Evolutionary conservation across 352 stramenopile species (phyloP).

Genomic region (Globisporangium megalacanthum): DNA sequence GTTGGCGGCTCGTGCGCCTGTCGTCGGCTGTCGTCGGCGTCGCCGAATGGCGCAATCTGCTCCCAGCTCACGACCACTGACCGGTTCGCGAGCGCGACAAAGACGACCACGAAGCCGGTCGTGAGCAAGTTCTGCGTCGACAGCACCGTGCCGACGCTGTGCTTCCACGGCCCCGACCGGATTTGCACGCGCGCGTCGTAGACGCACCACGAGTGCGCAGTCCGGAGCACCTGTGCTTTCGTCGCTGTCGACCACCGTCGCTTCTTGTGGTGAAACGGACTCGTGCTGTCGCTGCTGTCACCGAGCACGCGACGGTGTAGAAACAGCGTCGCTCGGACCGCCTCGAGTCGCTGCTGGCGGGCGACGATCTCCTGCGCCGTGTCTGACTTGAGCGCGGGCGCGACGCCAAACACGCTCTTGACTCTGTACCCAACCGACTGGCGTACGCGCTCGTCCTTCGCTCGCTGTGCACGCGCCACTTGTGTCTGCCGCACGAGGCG

Average conservation of each 20-base stretch:
- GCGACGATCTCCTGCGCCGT: slow-evolving; percentile 41
- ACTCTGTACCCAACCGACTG: slow-evolving; percentile 34
- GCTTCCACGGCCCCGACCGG: slow-evolving; percentile 36
- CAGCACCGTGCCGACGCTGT: slow-evolving; percentile 38
- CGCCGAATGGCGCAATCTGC: slow-evolving; percentile 30
- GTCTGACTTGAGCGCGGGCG: slow-evolving; percentile 44
- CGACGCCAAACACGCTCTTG: slow-evolving; percentile 31
- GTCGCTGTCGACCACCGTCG: slow-evolving; percentile 47
- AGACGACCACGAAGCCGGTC: slow-evolving; percentile 56
- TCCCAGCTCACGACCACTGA: slow-evolving; percentile 56
- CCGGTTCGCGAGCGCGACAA: slow-evolving; percentile 42
- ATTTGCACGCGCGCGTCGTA: slow-evolving; percentile 55
- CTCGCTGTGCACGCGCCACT: slow-evolving; percentile 29
- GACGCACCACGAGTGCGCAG: slow-evolving; percentile 40
- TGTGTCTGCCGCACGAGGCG: slow-evolving; percentile 43
- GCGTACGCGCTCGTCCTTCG: slow-evolving; percentile 36
- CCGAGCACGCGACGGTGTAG: slow-evolving; percentile 20
- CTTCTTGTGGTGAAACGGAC: slow-evolving; percentile 14
- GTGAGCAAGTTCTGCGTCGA: slow-evolving; percentile 63
- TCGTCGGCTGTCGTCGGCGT: slow-evolving; percentile 37
- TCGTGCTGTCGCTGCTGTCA: slow-evolving; percentile 5
- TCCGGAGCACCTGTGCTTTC: slow-evolving; percentile 25
- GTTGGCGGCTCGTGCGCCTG: slow-evolving; percentile 33
- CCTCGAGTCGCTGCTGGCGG: slow-evolving; percentile 24
- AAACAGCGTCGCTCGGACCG: slow-evolving; percentile 45